Evolutionary conservation across 2,329 filamentous ascomycete species (phyloP).

Genomic region (Neofusicoccum umdonicola): DNA sequence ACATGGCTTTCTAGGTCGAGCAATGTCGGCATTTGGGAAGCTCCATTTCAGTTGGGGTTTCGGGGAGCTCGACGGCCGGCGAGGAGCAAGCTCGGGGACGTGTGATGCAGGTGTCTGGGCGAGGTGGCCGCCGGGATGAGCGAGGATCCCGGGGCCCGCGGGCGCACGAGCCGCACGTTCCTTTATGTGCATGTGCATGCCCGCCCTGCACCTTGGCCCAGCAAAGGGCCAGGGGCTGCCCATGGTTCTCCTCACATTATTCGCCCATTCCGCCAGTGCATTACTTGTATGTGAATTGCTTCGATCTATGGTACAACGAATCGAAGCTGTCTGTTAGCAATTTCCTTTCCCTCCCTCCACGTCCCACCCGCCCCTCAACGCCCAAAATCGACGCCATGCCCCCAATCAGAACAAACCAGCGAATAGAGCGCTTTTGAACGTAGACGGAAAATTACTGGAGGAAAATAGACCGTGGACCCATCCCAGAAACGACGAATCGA

Average conservation of each 20-base stretch:
- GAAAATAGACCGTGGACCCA: neutral
- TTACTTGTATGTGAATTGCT: neutral
- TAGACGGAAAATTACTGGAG: neutral
- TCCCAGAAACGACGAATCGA: neutral
- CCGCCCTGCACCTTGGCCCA: neutral
- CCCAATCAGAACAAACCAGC: neutral
- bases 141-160: neutral
- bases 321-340: slow-evolving; percentile 13
- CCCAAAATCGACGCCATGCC: slow-evolving; percentile 6
- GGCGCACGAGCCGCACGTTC: neutral
- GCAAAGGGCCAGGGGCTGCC: neutral
- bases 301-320: slow-evolving; percentile 15
- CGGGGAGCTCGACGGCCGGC: slow-evolving; percentile 12
- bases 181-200: neutral
- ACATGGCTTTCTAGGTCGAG: slow-evolving; percentile 47
- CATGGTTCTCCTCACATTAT: neutral
- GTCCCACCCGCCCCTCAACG: neutral
- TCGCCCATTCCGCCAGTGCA: neutral
- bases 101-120: slow-evolving; percentile 2
- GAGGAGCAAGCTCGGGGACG: slow-evolving; percentile 14
- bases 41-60: slow-evolving; percentile 20
- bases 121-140: slow-evolving; percentile 9
- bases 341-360: slow-evolving; percentile 2
- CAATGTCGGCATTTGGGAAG: slow-evolving; percentile 21
- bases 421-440: slow-evolving; percentile 5